These are phyloP conservation scores for Hypomontagnella submonticulosa DNA, from an alignment of 495 filamentous ascomycete species.

Conservation along the genomic window DNA sequence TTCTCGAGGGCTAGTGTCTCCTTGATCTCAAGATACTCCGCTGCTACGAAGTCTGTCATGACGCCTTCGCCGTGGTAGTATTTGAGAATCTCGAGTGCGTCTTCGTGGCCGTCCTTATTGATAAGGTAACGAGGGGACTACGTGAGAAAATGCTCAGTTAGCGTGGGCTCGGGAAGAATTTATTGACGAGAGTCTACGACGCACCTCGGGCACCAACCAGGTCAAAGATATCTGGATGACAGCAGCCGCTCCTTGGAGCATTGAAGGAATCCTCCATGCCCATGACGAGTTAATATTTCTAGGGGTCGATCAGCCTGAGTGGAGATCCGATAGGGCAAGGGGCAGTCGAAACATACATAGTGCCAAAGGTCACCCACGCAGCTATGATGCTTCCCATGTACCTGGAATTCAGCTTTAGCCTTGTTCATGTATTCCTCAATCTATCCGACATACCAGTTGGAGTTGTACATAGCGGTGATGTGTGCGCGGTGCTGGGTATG, in stretches of 20 bases:
- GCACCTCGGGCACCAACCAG: constrained; percentile 53
- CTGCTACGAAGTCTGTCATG: constrained; percentile 3
- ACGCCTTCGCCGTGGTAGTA: constrained; percentile 43
- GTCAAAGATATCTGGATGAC: constrained; percentile 50
- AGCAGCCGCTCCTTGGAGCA: constrained; percentile 51
- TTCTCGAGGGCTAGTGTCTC: constrained; percentile 33
- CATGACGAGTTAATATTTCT: constrained; percentile 18
- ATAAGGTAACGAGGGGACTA: constrained; percentile 41
- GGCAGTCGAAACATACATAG: too few relatives aligned
- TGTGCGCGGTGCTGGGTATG: constrained; percentile 46
- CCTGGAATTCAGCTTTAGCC: too few relatives aligned
- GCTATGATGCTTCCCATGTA: constrained; percentile 35
- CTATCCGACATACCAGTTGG: too few relatives aligned
- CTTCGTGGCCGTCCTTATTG: constrained; percentile 35
- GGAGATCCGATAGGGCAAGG: too few relatives aligned
- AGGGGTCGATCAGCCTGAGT: too few relatives aligned
- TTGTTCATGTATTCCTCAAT: too few relatives aligned
- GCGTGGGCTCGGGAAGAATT: too few relatives aligned
- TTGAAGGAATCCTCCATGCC: constrained; percentile 56
- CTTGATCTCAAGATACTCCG: constrained; percentile 33
- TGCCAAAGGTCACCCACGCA: constrained; percentile 45
- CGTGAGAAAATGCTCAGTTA: too few relatives aligned
- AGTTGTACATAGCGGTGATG: too few relatives aligned
- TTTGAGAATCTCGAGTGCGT: constrained; percentile 38
- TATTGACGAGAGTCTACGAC: too few relatives aligned